Base-by-base conservation (phyloP, 2,329 filamentous ascomycete species). In the Cercospora sp. region DNA sequence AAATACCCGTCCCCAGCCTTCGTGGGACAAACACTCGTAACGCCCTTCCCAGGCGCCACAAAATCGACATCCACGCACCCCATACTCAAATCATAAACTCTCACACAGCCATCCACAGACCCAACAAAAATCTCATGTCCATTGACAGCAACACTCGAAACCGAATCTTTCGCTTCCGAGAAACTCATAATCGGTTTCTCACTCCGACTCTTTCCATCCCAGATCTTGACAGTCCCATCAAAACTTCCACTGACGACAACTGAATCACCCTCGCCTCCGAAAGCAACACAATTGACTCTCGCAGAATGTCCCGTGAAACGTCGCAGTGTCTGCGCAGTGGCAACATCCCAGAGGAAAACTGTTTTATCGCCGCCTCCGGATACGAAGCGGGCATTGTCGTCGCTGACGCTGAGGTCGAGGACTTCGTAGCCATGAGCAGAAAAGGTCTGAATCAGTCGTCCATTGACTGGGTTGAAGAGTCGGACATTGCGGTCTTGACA, bases 301-400 rank as follows among this genome's bases (percentile, higher is more conserved):
- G 90, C 91, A 48, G 85, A 72, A 67, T 85, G 86, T 23, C 86
- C 86, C 18, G 85, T 84, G 79, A 94, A 95, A 30, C 95, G 86
- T 23, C 92, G 87, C 28, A 91, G 82, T 3, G 94, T 97, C 73
- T 87, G 85, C 18, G 91, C 93, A 2, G 89, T 91, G 58, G 90
- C 85, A 0, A 98, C 95, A 80, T 99, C 95, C 95, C 95, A 98
- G 5, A 97, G 85, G 77, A 97, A 97, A 0, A 97, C 93, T 69
- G 87, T 86, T 74, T 94, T 91, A 82, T 99, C 95, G 67, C 95
- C 95, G 72, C 95, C 95, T 1, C 88, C 87, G n/a, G 90, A 94
- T 9, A 89, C 90, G 79, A 99, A 97, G 53, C 88, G 88, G 72
- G 92, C 87, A 80, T 99, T 99, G 81, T 93, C 90, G 26, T 83